Percentiles rank a stretch among this genome's conserved stretches.
These are phyloP conservation scores for Luffa acutangula DNA, from an alignment of 306 rosid species.

Conservation along the genomic window DNA sequence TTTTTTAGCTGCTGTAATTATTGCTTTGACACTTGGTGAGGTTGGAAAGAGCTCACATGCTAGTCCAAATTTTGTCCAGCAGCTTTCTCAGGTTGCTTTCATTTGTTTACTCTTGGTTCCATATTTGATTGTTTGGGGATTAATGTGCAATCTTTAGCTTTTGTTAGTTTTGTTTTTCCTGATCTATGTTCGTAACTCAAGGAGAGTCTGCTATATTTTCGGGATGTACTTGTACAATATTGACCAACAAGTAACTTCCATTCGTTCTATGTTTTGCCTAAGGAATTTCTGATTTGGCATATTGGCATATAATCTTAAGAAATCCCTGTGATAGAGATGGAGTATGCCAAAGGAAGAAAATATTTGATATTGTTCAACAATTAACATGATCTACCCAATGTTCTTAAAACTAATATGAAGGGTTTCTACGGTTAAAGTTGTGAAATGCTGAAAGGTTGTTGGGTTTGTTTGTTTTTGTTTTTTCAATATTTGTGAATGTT, in stretches of 20 bases:
- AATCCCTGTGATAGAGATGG: not conserved
- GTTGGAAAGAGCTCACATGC: slow-evolving; percentile 41
- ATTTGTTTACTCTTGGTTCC: not conserved
- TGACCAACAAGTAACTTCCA: too few species aligned
- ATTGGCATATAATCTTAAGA: not conserved
- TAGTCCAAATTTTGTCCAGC: slow-evolving; percentile 47
- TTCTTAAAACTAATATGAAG: not conserved
- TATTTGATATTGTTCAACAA: not conserved
- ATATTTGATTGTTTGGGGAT: not conserved
- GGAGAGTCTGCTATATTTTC: not conserved
- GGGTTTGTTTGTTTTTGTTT: too few species aligned
- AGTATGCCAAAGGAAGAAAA: not conserved
- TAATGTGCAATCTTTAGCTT: not conserved
- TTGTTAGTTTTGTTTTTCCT: not conserved
- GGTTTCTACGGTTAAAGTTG: not conserved
- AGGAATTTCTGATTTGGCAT: too few species aligned
- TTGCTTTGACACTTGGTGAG: slow-evolving; percentile 77
- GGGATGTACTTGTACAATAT: too few species aligned
- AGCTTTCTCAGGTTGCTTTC: slow-evolving; percentile 54
- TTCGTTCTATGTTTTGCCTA: too few species aligned
- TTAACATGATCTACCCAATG: not conserved
- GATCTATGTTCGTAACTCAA: not conserved
- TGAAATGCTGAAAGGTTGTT: not conserved
- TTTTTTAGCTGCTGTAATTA: slow-evolving; percentile 62
- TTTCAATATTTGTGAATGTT: too few species aligned